Evolutionary conservation across 129 eudicot genomes (phyloP).

Genomic region (Centrapalus pauciflorus): DNA sequence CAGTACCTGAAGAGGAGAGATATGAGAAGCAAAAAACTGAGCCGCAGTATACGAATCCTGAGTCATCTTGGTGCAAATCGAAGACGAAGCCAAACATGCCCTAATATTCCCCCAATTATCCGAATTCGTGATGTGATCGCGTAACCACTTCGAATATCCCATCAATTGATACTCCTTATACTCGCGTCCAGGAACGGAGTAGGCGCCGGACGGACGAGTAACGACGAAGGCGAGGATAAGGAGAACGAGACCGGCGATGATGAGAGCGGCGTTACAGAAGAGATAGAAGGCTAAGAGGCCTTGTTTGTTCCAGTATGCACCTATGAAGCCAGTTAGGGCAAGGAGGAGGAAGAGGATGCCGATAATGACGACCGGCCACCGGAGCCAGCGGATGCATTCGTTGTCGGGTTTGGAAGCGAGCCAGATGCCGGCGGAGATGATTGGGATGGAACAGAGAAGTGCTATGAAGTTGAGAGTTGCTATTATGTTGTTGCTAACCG

Average conservation of each 20-base stretch:
- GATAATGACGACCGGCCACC: conserved; percentile 76
- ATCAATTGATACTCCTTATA: conserved; percentile 38
- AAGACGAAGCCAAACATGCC: conserved; percentile 63
- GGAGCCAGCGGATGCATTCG: conserved; percentile 88
- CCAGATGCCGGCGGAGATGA: conserved; percentile 86
- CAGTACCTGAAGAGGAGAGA: conserved; percentile 76
- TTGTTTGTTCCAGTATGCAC: conserved; percentile 80
- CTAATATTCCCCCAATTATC: conserved; percentile 77
- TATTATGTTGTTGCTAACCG: conserved; percentile 81
- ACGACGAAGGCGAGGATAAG: conserved; percentile 70
- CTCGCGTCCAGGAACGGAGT: conserved; percentile 34
- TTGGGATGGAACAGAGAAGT: conserved; percentile 77
- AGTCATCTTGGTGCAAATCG: conserved; percentile 55
- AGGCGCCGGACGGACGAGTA: conserved; percentile 53
- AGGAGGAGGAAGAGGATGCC: conserved; percentile 64
- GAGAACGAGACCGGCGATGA: conserved; percentile 44
- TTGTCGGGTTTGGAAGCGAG: conserved; percentile 83
- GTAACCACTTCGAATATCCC: conserved; percentile 84
- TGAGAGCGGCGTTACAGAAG: conserved; percentile 71
- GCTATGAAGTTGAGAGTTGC: conserved; percentile 82
- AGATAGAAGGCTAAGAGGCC: conserved; percentile 76
- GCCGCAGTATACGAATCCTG: conserved; percentile 43
- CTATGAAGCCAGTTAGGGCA: conserved; percentile 75
- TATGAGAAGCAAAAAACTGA: conserved; percentile 61
- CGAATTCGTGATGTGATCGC: conserved; percentile 49